Evolutionary conservation across 495 filamentous ascomycete species (phyloP).

Genomic region (Aspergillus nanangensis): DNA sequence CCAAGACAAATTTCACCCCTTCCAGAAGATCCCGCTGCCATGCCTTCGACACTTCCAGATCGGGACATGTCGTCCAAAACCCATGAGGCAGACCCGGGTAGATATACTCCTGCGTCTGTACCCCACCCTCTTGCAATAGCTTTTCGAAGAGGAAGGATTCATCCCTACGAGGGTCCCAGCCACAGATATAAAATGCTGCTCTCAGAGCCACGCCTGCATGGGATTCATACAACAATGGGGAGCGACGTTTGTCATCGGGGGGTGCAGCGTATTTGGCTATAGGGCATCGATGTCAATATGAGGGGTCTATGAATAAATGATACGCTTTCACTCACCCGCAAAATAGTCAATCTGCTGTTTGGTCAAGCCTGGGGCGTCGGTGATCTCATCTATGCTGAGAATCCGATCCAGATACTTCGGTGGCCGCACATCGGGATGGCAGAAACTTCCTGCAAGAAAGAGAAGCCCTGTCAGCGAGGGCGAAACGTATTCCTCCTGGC

Average conservation of each 20-base stretch:
- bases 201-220: constrained; percentile 9
- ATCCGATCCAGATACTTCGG: constrained; percentile 7
- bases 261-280: constrained; percentile 13
- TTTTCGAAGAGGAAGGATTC: constrained; percentile 38
- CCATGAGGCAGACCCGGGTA: constrained; percentile 43
- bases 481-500: constrained; percentile 4
- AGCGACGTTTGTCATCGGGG: constrained; percentile 11
- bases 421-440: constrained; percentile 12
- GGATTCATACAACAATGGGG: constrained; percentile 10
- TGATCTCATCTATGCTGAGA: constrained; percentile 15
- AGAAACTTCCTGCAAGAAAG: constrained; percentile 13
- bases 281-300: background rate
- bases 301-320: background rate
- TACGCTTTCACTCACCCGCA: background rate
- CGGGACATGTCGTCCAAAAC: constrained; percentile 29
- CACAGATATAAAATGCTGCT: constrained; percentile 35
- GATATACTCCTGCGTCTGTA: constrained; percentile 29
- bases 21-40: constrained; percentile 11
- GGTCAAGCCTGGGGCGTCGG: constrained; percentile 5
- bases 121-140: constrained; percentile 28
- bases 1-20: constrained; percentile 2
- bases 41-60: constrained; percentile 6
- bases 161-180: constrained; percentile 35
- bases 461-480: constrained; percentile 10
- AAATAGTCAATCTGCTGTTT: constrained; percentile 12